These are phyloP conservation scores for Botryotinia calthae DNA, from an alignment of 2,329 filamentous ascomycete genomes.

Conservation along the genomic window DNA sequence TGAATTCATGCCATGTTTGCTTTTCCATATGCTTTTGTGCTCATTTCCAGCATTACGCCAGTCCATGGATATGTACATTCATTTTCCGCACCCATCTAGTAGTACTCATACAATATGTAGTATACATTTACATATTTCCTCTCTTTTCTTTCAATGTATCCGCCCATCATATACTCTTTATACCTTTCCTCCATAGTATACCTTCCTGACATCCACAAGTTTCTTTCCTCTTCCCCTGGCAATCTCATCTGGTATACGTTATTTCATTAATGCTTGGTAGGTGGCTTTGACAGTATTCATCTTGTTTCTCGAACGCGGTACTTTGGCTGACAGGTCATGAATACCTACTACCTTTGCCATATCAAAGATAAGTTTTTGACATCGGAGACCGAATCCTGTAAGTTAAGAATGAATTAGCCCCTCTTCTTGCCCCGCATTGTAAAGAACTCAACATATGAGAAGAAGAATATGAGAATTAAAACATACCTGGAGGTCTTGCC, in stretches of 20 bases:
- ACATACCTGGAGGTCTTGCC: constrained; percentile 80
- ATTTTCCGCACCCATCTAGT: constrained; percentile 5
- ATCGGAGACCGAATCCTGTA: constrained; percentile 88
- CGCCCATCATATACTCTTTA: constrained; percentile 23
- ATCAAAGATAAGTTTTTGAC: constrained; percentile 89
- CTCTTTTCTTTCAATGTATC: constrained; percentile 2
- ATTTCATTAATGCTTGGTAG: constrained; percentile 76
- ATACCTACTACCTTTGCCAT: constrained; percentile 87
- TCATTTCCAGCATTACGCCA: constrained; percentile 1
- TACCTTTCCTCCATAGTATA: constrained; percentile 79
- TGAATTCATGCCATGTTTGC: constrained; percentile 6
- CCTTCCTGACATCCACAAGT: constrained; percentile 91
- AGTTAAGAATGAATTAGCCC: constrained; percentile 15
- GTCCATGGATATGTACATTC: constrained; percentile 28
- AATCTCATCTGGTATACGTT: constrained; percentile 85
- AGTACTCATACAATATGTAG: constrained; percentile 52
- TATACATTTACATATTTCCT: constrained; percentile 18
- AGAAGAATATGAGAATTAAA: background rate
- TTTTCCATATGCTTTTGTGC: constrained; percentile 8
- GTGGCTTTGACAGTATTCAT: constrained; percentile 98
- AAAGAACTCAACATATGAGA: background rate
- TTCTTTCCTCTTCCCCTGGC: constrained; percentile 89
- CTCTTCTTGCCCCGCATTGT: background rate
- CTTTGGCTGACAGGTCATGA: constrained; percentile 77
- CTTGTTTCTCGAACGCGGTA: constrained; percentile 83